Conservation (phyloP, 495 filamentous ascomycete species). For the Annulohypoxylon moriforme region DNA sequence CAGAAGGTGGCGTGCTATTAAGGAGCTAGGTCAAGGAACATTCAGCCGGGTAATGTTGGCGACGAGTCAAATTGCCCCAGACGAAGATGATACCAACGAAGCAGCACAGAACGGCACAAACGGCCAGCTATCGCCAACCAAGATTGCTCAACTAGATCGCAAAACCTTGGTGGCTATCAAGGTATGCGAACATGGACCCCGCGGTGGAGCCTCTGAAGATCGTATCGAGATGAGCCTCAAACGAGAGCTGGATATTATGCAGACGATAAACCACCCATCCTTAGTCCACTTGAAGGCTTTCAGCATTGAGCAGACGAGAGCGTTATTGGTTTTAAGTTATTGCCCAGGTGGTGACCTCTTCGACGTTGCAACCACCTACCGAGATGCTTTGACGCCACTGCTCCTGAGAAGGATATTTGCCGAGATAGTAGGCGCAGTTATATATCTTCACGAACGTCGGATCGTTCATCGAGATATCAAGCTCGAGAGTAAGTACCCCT, state of each 20-base stretch:
- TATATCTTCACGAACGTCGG: constrained; percentile 82
- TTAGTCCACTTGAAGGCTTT: constrained; percentile 90
- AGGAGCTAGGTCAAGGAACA: constrained; percentile 87
- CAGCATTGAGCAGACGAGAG: constrained; percentile 80
- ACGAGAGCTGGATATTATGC: constrained; percentile 93
- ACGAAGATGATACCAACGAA: constrained; percentile 50
- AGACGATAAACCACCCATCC: constrained; percentile 85
- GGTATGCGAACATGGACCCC: constrained; percentile 92
- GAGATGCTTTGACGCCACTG: constrained; percentile 69
- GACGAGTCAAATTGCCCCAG: constrained; percentile 66
- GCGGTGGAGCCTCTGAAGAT: constrained; percentile 87
- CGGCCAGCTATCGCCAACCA: constrained; percentile 46
- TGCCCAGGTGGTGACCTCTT: constrained; percentile 96
- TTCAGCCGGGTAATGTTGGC: constrained; percentile 95
- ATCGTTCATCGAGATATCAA: constrained; percentile 99
- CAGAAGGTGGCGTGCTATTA: constrained; percentile 78
- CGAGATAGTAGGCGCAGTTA: constrained; percentile 85
- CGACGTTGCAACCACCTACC: constrained; percentile 80
- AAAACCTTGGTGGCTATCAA: constrained; percentile 92
- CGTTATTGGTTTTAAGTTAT: constrained; percentile 88
- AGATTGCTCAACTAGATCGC: constrained; percentile 56
- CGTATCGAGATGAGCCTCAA: constrained; percentile 91
- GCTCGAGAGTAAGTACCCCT: constrained; percentile 91
- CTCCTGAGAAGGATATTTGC: constrained; percentile 88
- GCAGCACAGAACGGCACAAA: constrained; percentile 31